phyloP scores from a whole-genome alignment of 1,284 basidiomycete genomes.

The Pseudozyma hubeiensis region DNA sequence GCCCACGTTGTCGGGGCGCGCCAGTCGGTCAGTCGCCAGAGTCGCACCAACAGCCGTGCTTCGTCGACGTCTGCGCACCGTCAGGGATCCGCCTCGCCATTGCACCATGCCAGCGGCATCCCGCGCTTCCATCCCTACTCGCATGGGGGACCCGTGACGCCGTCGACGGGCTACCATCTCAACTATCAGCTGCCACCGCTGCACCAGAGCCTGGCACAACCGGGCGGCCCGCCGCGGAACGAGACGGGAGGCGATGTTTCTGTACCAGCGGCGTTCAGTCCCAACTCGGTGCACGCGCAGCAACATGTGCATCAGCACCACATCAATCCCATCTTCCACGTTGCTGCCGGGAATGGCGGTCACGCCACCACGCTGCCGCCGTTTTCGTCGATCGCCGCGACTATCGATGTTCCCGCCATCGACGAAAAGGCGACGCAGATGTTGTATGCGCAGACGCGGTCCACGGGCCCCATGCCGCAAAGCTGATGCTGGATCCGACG shows the following conservation, averaged over 20 bases:
- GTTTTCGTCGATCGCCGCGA: constrained; percentile 57
- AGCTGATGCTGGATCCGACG: constrained; percentile 8
- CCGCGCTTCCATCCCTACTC: constrained; percentile 65
- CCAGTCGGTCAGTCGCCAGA: constrained; percentile 55
- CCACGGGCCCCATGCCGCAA: constrained; percentile 29
- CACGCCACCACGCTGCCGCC: constrained; percentile 52
- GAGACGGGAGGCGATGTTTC: constrained; percentile 21
- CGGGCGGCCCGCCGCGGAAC: constrained; percentile 15
- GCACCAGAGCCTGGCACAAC: constrained; percentile 38
- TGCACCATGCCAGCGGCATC: constrained; percentile 59
- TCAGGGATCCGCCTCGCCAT: constrained; percentile 59
- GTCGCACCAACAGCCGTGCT: constrained; percentile 55
- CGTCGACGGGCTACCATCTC: constrained; percentile 37
- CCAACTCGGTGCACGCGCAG: constrained; percentile 15
- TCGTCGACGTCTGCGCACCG: constrained; percentile 60
- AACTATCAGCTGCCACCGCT: constrained; percentile 47
- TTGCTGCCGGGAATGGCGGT: constrained; percentile 24
- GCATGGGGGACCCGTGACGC: constrained; percentile 38
- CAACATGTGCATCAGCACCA: constrained; percentile 36
- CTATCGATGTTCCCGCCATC: constrained; percentile 33
- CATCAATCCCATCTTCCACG: constrained; percentile 56
- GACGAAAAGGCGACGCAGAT: constrained; percentile 38
- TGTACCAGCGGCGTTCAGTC: constrained; percentile 11
- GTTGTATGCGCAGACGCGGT: constrained; percentile 35
- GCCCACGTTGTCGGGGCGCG: constrained; percentile 47